Conservation (phyloP, 2,329 filamentous ascomycete genomes). For the Talaromyces verruculosus region DNA sequence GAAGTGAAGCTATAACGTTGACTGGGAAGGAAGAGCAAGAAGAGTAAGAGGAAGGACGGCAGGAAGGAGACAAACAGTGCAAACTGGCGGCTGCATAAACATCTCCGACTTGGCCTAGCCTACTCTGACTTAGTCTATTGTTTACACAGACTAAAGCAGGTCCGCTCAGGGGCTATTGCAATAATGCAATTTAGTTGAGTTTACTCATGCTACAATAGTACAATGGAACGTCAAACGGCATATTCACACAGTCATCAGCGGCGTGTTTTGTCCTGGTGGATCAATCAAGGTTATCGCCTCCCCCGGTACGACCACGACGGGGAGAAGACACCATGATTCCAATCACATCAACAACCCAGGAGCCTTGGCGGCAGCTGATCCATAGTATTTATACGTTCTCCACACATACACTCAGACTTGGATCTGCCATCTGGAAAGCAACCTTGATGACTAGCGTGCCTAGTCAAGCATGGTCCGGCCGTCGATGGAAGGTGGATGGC, state of each 20-base stretch:
- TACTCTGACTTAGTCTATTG: not conserved
- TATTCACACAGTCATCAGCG: not conserved
- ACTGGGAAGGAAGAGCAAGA: too few relatives aligned
- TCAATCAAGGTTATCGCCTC: not conserved
- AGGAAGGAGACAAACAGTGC: not conserved
- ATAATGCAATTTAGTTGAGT: not conserved
- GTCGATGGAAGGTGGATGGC: not conserved
- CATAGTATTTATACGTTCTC: not conserved
- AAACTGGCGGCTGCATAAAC: not conserved
- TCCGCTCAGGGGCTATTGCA: not conserved
- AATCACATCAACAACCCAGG: not conserved
- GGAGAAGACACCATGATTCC: not conserved
- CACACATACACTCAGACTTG: constrained; percentile 2
- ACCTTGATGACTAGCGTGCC: constrained; percentile 2
- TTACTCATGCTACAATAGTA: not conserved
- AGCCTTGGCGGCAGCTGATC: constrained; percentile 1
- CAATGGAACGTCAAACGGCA: constrained; percentile 15
- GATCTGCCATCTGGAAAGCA: constrained; percentile 4
- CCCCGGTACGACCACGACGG: not conserved
- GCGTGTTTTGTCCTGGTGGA: not conserved
- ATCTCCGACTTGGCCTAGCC: not conserved
- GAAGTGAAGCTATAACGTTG: too few relatives aligned
- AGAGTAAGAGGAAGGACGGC: not conserved
- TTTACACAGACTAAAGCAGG: not conserved
- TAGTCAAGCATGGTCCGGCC: not conserved